Conservation (phyloP, 805 yeast species). For the Monosporozyma siamensis region DNA sequence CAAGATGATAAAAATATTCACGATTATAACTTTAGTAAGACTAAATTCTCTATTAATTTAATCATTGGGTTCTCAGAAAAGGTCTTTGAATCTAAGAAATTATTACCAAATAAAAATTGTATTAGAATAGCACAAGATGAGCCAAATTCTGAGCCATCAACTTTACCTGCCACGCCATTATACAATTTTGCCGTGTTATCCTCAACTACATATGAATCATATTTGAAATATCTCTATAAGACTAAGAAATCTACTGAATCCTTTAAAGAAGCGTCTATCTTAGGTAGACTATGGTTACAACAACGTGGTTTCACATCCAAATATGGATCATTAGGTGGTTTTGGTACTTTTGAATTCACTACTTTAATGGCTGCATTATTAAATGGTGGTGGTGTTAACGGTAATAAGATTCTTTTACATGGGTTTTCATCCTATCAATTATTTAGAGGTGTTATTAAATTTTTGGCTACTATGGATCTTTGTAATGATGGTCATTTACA, state of each 20-base stretch:
- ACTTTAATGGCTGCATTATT: slow-evolving; percentile 70
- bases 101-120: slow-evolving; percentile 73
- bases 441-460: slow-evolving; percentile 79
- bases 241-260: slow-evolving; percentile 68
- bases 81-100: slow-evolving; percentile 62
- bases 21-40: slow-evolving; percentile 48
- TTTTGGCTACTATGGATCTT: slow-evolving; percentile 72
- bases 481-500: slow-evolving; percentile 54
- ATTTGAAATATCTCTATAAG: slow-evolving; percentile 66
- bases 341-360: slow-evolving; percentile 88
- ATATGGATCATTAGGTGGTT: slow-evolving; percentile 54
- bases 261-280: slow-evolving; percentile 75
- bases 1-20: neutral
- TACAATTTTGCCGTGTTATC: slow-evolving; percentile 77
- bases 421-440: slow-evolving; percentile 92
- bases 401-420: slow-evolving; percentile 65
- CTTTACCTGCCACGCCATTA: slow-evolving; percentile 52
- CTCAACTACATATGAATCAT: slow-evolving; percentile 57
- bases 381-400: slow-evolving; percentile 71
- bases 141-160: slow-evolving; percentile 27
- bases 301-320: slow-evolving; percentile 70
- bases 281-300: slow-evolving; percentile 83
- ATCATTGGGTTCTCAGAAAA: slow-evolving; percentile 66
- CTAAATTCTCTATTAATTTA: slow-evolving; percentile 63
- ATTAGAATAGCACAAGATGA: slow-evolving; percentile 48